Evolutionary conservation across 2,329 filamentous ascomycete species (phyloP).

Genomic region (Colletotrichum plurivorum): DNA sequence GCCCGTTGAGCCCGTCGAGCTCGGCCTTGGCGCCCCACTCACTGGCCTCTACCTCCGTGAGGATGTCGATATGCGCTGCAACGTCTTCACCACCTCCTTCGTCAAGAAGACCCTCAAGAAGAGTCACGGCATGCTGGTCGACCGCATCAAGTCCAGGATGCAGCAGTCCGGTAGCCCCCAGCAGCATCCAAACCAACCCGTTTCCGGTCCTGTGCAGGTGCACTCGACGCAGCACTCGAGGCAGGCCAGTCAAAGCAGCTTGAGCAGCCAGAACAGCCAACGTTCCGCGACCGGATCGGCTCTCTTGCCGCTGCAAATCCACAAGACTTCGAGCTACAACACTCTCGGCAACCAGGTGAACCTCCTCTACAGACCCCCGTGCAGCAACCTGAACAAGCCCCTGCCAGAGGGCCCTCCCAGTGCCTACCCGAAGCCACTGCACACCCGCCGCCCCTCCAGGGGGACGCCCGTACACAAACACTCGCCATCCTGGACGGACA

Average conservation of each 20-base stretch:
- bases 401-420: not conserved
- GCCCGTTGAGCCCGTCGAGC: conserved; percentile 73
- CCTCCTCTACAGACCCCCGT: conserved; percentile 29
- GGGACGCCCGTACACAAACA: conserved; percentile 4
- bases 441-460: conserved; percentile 22
- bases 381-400: conserved; percentile 4
- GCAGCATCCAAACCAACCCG: not conserved
- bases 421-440: conserved; percentile 30
- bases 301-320: not conserved
- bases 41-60: conserved; percentile 86
- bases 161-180: conserved; percentile 7
- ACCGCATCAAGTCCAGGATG: conserved; percentile 66
- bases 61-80: conserved; percentile 87
- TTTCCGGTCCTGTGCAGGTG: not conserved
- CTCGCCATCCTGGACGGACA: conserved; percentile 16
- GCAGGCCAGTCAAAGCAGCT: conserved; percentile 24
- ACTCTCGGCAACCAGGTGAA: conserved; percentile 9
- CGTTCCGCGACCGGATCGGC: conserved; percentile 6
- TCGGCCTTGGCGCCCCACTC: conserved; percentile 75
- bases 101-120: conserved; percentile 88
- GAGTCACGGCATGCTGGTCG: conserved; percentile 79
- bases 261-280: conserved; percentile 35
- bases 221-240: not conserved
- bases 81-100: conserved; percentile 80
- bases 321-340: conserved; percentile 6